Percentiles rank a stretch among this genome's conserved stretches.
These are phyloP conservation scores for Serendipita sp. DNA, from an alignment of 768 basidiomycete species.

Conservation along the genomic window DNA sequence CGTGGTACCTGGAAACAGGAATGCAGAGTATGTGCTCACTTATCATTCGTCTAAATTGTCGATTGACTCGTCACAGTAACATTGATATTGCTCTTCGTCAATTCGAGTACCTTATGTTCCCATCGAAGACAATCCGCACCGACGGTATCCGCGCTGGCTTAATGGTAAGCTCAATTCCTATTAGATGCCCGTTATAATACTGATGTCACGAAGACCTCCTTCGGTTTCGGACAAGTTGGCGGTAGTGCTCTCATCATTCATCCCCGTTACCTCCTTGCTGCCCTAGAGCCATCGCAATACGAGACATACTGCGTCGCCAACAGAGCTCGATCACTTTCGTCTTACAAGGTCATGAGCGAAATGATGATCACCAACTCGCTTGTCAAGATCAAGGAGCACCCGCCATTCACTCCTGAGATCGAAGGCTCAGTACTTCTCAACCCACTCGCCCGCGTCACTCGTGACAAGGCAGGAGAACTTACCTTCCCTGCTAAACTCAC, in stretches of 20 bases:
- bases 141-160: constrained; percentile 79
- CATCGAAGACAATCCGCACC: constrained; percentile 88
- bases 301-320: constrained; percentile 60
- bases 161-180: constrained; percentile 38
- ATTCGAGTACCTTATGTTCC: constrained; percentile 88
- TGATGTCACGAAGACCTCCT: constrained; percentile 48
- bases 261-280: constrained; percentile 79
- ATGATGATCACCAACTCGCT: constrained; percentile 91
- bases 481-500: constrained; percentile 55
- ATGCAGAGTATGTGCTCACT: constrained; percentile 63
- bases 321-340: constrained; percentile 45
- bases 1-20: constrained; percentile 86
- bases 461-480: constrained; percentile 79
- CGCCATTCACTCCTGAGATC: constrained; percentile 74
- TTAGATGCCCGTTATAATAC: neutral
- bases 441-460: constrained; percentile 72
- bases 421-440: constrained; percentile 81
- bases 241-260: constrained; percentile 79
- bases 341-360: constrained; percentile 85
- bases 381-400: constrained; percentile 87
- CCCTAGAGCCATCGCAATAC: constrained; percentile 63
- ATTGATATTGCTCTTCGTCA: constrained; percentile 85
- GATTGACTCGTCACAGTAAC: constrained; percentile 37
- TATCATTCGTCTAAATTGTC: constrained; percentile 5
- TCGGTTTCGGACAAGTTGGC: constrained; percentile 98